These are phyloP conservation scores for Penicillium freii DNA, from an alignment of 2,329 filamentous ascomycete genomes.

Conservation along the genomic window DNA sequence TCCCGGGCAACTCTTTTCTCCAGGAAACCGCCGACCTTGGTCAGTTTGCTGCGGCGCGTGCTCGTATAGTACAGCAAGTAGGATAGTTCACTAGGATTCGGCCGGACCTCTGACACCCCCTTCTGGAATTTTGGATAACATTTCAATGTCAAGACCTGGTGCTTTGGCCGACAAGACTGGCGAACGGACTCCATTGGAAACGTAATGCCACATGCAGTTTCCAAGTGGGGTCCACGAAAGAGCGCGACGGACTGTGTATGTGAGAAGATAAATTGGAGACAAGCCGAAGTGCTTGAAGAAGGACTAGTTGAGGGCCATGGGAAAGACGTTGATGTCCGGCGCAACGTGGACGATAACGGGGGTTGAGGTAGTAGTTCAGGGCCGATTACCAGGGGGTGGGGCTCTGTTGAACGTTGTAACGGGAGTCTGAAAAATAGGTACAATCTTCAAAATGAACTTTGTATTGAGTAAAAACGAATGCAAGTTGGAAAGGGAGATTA, in stretches of 20 bases:
- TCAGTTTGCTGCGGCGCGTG: slow-evolving; percentile 89
- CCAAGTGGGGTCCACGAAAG: slow-evolving; percentile 5
- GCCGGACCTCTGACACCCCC: slow-evolving; percentile 86
- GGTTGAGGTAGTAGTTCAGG: slow-evolving; percentile 26
- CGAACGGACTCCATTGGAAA: slow-evolving; percentile 55
- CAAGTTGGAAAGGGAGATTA: not conserved
- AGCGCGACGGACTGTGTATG: not conserved
- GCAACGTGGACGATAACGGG: slow-evolving; percentile 25
- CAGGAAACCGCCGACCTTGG: slow-evolving; percentile 91
- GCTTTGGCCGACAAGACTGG: slow-evolving; percentile 77
- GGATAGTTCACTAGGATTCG: slow-evolving; percentile 93
- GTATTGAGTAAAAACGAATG: not conserved
- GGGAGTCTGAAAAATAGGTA: not conserved
- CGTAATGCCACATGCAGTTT: slow-evolving; percentile 7
- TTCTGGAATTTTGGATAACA: slow-evolving; percentile 94
- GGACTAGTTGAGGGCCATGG: slow-evolving; percentile 16
- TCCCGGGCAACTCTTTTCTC: slow-evolving; percentile 92
- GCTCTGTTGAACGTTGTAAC: slow-evolving; percentile 1
- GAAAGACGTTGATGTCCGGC: slow-evolving; percentile 9
- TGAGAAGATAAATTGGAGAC: not conserved
- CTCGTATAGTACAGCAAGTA: slow-evolving; percentile 97
- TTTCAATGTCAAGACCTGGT: slow-evolving; percentile 93
- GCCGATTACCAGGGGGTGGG: slow-evolving; percentile 28
- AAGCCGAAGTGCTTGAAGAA: not conserved
- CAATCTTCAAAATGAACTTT: not conserved